phyloP scores from a whole-genome alignment of 2,329 filamentous ascomycete species.

The Stagonosporopsis vannaccii region DNA sequence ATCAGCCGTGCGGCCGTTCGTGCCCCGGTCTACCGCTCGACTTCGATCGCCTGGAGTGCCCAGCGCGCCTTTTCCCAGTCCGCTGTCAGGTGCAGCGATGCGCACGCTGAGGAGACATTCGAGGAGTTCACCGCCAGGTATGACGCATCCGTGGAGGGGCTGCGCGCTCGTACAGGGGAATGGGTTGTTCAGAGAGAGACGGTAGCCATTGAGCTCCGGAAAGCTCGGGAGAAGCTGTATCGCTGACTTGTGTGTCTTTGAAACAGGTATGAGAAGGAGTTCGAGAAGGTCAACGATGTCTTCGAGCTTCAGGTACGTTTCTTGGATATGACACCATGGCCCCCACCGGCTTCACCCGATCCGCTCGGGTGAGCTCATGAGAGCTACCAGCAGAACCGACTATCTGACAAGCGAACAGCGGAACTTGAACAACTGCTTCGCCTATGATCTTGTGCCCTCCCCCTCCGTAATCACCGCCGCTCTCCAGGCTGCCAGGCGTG shows the following conservation, averaged over 20 bases:
- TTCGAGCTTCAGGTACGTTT: conserved; percentile 95
- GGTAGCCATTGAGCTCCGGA: conserved; percentile 40
- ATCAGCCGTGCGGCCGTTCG: conserved; percentile 44
- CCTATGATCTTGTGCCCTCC: conserved; percentile 98
- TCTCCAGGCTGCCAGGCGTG: conserved; percentile 89
- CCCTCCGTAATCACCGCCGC: conserved; percentile 89
- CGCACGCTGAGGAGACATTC: conserved; percentile 93
- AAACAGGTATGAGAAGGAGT: conserved; percentile 97
- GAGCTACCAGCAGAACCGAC: conserved; percentile 1
- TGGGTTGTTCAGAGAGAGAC: conserved; percentile 22
- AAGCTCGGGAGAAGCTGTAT: conserved; percentile 28
- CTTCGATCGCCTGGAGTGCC: conserved; percentile 42
- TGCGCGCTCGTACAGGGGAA: conserved; percentile 20
- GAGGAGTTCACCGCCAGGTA: conserved; percentile 99
- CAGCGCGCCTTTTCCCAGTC: conserved; percentile 60
- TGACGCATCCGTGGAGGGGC: conserved; percentile 41
- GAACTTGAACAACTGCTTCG: conserved; percentile 99
- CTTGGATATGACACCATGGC: conserved; percentile 6
- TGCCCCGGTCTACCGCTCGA: conserved; percentile 45
- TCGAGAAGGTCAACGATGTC: conserved; percentile 95
- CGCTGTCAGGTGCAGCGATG: conserved; percentile 54
- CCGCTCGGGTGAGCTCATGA: conserved; percentile 13
- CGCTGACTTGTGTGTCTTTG: conserved; percentile 36
- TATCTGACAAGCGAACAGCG: conserved; percentile 61
- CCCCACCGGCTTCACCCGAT: conserved; percentile 27